Evolutionary conservation across 371 early-diverging fungal genomes (phyloP).

Genomic region (Haplosporangium sp.): DNA sequence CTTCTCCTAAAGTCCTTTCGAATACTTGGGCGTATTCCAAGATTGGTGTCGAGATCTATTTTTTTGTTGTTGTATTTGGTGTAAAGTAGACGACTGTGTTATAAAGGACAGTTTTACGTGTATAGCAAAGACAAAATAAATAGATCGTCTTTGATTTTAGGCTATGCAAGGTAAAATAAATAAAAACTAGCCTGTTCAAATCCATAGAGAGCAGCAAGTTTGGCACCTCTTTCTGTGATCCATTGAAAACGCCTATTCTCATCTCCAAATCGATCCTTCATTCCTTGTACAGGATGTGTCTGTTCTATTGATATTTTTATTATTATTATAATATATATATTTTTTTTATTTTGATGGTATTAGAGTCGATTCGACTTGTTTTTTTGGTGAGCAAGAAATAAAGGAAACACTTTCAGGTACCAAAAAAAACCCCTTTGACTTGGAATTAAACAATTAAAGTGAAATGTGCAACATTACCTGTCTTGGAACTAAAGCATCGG

Average conservation of each 20-base stretch:
- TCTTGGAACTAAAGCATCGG: constrained; percentile 32
- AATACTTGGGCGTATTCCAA: constrained; percentile 72
- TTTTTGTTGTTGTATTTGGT: too few species aligned
- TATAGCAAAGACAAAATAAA: too few species aligned
- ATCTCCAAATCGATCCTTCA: constrained; percentile 64
- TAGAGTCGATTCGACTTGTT: too few species aligned
- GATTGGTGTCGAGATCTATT: constrained; percentile 67
- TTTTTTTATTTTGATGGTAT: too few species aligned
- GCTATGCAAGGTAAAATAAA: background rate
- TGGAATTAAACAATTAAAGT: background rate
- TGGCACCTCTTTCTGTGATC: constrained; percentile 54
- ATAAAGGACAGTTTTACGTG: too few species aligned
- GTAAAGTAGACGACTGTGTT: too few species aligned
- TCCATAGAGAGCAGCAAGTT: constrained; percentile 58
- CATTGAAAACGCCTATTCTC: constrained; percentile 55
- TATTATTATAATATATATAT: too few species aligned
- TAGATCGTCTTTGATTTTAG: too few species aligned
- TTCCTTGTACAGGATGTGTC: constrained; percentile 61
- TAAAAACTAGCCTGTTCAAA: constrained; percentile 58
- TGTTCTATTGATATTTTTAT: constrained; percentile 14
- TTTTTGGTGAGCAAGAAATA: background rate
- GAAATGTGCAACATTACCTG: constrained; percentile 2
- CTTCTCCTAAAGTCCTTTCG: constrained; percentile 66
- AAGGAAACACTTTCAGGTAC: background rate
- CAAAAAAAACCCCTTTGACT: background rate